phyloP scores from a whole-genome alignment of 371 early-diverging fungal genomes.

The Mortierella sp. region DNA sequence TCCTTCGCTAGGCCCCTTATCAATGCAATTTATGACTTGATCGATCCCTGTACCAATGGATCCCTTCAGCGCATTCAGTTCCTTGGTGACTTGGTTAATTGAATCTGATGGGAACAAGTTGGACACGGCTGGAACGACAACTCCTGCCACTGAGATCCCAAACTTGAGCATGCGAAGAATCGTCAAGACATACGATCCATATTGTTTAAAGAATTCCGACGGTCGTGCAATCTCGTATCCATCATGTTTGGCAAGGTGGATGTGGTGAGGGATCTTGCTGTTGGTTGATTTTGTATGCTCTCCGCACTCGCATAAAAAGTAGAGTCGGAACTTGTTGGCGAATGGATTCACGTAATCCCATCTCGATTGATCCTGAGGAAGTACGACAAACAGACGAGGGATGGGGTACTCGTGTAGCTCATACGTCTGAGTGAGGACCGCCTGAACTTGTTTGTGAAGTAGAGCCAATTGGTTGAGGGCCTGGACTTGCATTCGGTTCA shows the following conservation, averaged over 20 bases:
- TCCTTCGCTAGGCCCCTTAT: too few relatives aligned
- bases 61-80: neutral
- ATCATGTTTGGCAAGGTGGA: constrained; percentile 24
- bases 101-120: neutral
- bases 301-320: constrained; percentile 26
- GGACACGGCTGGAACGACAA: constrained; percentile 9
- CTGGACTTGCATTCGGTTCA: neutral
- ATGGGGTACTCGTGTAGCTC: constrained; percentile 14
- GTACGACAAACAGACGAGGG: constrained; percentile 17
- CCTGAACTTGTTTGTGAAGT: constrained; percentile 10
- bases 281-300: constrained; percentile 11
- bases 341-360: constrained; percentile 3
- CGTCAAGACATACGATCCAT: constrained; percentile 9
- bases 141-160: constrained; percentile 12
- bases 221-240: constrained; percentile 11
- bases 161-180: constrained; percentile 14
- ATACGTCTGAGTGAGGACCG: constrained; percentile 12
- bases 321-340: constrained; percentile 18
- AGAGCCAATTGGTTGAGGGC: constrained; percentile 14
- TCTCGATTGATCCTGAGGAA: neutral
- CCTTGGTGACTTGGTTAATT: neutral
- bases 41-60: neutral
- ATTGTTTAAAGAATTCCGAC: constrained; percentile 8
- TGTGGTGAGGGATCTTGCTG: constrained; percentile 10
- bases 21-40: neutral